These are phyloP conservation scores for Aspergillus fijiensis DNA, from an alignment of 2,329 filamentous ascomycete genomes.

Conservation along the genomic window DNA sequence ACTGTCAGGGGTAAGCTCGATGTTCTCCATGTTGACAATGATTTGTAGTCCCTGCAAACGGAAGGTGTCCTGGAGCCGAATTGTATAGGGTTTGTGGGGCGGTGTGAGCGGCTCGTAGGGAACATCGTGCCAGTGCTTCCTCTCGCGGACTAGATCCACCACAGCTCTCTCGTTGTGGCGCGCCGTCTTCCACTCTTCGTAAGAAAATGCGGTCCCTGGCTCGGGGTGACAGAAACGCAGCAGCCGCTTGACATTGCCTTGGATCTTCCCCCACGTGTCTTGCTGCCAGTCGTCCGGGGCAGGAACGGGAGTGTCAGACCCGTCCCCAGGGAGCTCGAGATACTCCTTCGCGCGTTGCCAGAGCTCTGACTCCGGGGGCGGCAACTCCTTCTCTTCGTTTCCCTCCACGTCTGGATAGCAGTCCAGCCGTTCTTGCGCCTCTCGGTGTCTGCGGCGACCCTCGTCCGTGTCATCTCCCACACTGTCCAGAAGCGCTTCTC, in stretches of 20 bases:
- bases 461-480: neutral
- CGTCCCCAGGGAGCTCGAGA: neutral
- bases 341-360: slow-evolving; percentile 1
- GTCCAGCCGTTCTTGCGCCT: neutral
- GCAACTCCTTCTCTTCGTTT: neutral
- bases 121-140: neutral
- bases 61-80: neutral
- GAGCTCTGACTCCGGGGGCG: neutral
- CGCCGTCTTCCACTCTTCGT: neutral
- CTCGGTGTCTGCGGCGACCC: neutral
- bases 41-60: neutral
- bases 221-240: neutral
- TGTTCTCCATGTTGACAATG: neutral
- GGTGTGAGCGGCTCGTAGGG: neutral
- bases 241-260: neutral
- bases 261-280: neutral
- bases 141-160: neutral
- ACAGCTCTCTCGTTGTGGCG: neutral
- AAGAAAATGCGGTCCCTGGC: neutral
- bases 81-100: neutral
- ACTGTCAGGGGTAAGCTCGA: neutral
- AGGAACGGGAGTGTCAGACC: neutral
- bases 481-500: neutral
- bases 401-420: neutral
- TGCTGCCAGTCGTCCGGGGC: neutral